Evolutionary conservation across 2,329 filamentous ascomycete species (phyloP).

Genomic region (Huntiella omanensis): DNA sequence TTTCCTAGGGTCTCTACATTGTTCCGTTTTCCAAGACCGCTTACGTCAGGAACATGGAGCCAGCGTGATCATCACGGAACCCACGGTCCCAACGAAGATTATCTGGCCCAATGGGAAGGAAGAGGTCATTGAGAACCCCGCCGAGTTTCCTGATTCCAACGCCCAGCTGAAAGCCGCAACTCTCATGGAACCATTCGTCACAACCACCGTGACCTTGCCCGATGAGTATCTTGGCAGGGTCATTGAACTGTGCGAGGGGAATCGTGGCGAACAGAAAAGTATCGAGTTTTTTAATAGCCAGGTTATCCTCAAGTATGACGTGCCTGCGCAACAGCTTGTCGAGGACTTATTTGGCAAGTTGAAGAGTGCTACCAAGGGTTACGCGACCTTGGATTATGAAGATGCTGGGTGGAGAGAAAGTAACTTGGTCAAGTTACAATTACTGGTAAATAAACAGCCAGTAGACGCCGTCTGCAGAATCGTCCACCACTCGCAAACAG

Average conservation of each 20-base stretch:
- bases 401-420: conserved; percentile 73
- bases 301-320: conserved; percentile 82
- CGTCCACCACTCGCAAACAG: conserved; percentile 64
- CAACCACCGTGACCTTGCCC: conserved; percentile 72
- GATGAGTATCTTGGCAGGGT: conserved; percentile 88
- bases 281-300: conserved; percentile 86
- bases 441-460: conserved; percentile 81
- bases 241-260: conserved; percentile 84
- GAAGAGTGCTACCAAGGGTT: conserved; percentile 84
- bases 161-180: conserved; percentile 23
- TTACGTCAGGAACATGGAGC: conserved; percentile 85
- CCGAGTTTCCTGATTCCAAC: conserved; percentile 49
- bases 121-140: conserved; percentile 60
- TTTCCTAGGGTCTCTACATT: conserved; percentile 91
- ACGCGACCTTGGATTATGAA: conserved; percentile 91
- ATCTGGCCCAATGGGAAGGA: conserved; percentile 29
- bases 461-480: conserved; percentile 91
- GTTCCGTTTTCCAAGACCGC: conserved; percentile 96
- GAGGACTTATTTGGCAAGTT: conserved; percentile 96
- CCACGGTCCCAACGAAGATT: conserved; percentile 81
- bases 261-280: conserved; percentile 71
- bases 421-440: conserved; percentile 70
- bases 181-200: conserved; percentile 40
- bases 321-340: conserved; percentile 77
- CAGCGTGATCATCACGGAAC: conserved; percentile 91